Evolutionary conservation across 2,329 filamentous ascomycete genomes (phyloP).

Genomic region (Taxawa tesnikishii): DNA sequence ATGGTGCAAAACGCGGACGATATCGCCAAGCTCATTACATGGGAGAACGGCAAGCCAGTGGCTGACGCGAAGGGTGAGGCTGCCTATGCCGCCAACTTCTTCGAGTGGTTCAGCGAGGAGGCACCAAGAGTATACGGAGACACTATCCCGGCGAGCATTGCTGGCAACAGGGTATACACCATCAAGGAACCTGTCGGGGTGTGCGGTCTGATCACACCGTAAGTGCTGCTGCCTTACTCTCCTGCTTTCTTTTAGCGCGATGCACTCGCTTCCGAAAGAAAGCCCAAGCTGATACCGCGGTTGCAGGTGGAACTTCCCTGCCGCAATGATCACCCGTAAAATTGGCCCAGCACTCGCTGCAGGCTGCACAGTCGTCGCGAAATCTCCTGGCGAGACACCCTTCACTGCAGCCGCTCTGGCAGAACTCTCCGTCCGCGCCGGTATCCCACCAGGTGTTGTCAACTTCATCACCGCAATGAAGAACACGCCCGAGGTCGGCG

Average conservation of each 20-base stretch:
- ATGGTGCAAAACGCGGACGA: constrained; percentile 70
- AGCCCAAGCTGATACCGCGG: neutral
- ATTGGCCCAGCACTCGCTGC: constrained; percentile 63
- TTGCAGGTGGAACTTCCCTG: constrained; percentile 11
- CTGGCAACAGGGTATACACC: constrained; percentile 64
- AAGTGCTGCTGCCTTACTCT: no score
- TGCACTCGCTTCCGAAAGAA: no score
- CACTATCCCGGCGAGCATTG: constrained; percentile 56
- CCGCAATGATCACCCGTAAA: constrained; percentile 30
- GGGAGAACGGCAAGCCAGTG: constrained; percentile 80
- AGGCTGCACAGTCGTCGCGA: constrained; percentile 90
- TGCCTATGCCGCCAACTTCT: constrained; percentile 60
- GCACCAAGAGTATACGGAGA: constrained; percentile 63
- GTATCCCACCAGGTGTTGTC: constrained; percentile 80
- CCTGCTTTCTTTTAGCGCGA: no score
- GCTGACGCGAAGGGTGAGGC: constrained; percentile 64
- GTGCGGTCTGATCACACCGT: constrained; percentile 69
- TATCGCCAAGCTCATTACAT: constrained; percentile 70
- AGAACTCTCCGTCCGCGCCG: constrained; percentile 74
- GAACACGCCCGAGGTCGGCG: constrained; percentile 71
- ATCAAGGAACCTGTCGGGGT: constrained; percentile 77
- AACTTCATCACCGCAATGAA: constrained; percentile 73
- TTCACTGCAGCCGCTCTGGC: constrained; percentile 81
- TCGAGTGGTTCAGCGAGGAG: constrained; percentile 75
- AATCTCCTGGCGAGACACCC: constrained; percentile 84